Evolutionary conservation across 164 flowering plant genomes (phyloP), one percentile per base, ranked within the genome.

Genomic region (Umbilicus rupestris): DNA sequence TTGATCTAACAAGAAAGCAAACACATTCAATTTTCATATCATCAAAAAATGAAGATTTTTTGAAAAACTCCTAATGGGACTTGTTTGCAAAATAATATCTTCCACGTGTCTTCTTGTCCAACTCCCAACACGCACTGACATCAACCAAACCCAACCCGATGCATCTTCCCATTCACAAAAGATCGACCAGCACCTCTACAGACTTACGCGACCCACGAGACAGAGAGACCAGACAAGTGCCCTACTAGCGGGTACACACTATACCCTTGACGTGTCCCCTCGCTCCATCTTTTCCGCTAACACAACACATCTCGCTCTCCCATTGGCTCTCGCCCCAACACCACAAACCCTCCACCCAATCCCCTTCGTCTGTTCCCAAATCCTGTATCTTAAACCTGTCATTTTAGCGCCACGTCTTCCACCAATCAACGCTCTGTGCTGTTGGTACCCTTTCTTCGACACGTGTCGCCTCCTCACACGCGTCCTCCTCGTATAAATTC

Each of bases 251-350:
- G 60, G 60, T 55, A n/a, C n/a, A 55, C 77, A 41, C 45, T n/a
- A 14, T 70, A 41, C 33, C 0, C 2, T 64, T 68, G 49, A 57
- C 82, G 75, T 79, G 83, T 81, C 39, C 49, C 22, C n/a, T n/a
- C 2, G 10, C 16, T 26, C 26, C 30, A 42, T 26, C 28, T 8
- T n/a, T 31, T 52, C 42, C 50, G 20, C 30, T 62, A 39, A 28
- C 33, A 28, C 58, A 28, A 16, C 60, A 55, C 60, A 28, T 55
- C 60, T 26, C 60, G 28, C 60, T 28, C 19, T 55, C 19, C 29
- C 7, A 55, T 55, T 55, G 60, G 60, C 33, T 28, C 33, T n/a
- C 19, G 19, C 2, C 16, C 22, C 24, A 1, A 3, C 11, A 6
- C 7, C 5, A 16, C 17, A 22, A 55, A 22, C 35, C 19, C 60